These are phyloP conservation scores for Thinopyrum elongatum DNA, from an alignment of 176 grass and related monocot genomes.

Conservation along the genomic window DNA sequence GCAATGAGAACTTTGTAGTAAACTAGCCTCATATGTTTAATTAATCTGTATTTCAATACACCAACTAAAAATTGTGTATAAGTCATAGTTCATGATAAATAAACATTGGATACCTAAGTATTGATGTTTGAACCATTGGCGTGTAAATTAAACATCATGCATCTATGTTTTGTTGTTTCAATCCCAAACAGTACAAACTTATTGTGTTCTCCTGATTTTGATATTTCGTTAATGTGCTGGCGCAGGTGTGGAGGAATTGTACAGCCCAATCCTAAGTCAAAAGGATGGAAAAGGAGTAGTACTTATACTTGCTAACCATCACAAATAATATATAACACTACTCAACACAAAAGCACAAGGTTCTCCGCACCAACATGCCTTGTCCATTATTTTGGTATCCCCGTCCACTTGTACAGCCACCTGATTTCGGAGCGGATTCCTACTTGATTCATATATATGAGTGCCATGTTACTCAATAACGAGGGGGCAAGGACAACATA, in stretches of 20 bases:
- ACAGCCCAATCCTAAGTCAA: background rate
- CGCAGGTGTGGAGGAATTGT: background rate
- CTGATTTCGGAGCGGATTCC: background rate
- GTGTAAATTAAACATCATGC: background rate
- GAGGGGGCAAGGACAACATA: background rate
- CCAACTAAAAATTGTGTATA: background rate
- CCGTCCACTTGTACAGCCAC: background rate
- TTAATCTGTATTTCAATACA: conserved; percentile 15
- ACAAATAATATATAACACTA: background rate
- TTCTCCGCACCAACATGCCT: background rate
- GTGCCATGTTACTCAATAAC: background rate
- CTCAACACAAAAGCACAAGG: background rate
- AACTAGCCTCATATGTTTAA: background rate
- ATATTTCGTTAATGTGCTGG: background rate
- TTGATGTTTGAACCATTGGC: background rate
- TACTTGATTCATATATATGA: background rate
- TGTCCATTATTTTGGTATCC: conserved; percentile 17
- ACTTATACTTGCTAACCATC: background rate
- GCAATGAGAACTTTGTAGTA: conserved; percentile 1
- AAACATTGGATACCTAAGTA: background rate
- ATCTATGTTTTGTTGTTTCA: background rate
- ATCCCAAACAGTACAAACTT: background rate
- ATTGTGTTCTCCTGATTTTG: background rate
- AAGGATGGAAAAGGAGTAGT: background rate
- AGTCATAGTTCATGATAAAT: background rate